phyloP scores from a whole-genome alignment of 1,284 basidiomycete genomes.

The Cryptococcus amylolentus region DNA sequence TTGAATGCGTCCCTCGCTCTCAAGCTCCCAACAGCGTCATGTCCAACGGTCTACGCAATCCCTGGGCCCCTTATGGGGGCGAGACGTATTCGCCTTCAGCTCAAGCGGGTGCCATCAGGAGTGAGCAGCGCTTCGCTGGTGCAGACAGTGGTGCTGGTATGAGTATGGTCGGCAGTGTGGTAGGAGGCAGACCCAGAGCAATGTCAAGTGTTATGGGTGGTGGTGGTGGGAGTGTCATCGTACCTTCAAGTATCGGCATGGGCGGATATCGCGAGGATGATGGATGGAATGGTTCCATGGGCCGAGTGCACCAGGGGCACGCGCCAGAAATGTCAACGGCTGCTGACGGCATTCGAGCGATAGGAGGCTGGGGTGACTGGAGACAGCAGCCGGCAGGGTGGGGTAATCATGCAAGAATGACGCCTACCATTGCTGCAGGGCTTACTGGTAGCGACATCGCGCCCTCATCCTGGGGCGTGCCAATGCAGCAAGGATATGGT shows the following conservation, averaged over 20 bases:
- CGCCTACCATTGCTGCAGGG: slow-evolving; percentile 6
- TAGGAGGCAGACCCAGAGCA: background rate
- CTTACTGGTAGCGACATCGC: background rate
- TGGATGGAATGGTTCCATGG: slow-evolving; percentile 30
- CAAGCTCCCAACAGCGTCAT: slow-evolving; percentile 13
- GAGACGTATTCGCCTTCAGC: slow-evolving; percentile 24
- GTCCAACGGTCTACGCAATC: slow-evolving; percentile 34
- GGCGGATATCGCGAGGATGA: slow-evolving; percentile 22
- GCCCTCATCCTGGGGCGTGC: background rate
- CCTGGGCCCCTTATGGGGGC: slow-evolving; percentile 28
- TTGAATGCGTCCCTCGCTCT: slow-evolving; percentile 10
- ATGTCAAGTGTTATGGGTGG: background rate
- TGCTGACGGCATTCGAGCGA: slow-evolving; percentile 17
- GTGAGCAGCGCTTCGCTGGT: slow-evolving; percentile 2
- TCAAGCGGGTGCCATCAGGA: background rate
- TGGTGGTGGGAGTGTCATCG: slow-evolving; percentile 4
- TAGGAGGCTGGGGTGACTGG: slow-evolving; percentile 6
- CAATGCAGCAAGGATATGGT: too few relatives aligned
- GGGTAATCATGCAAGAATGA: slow-evolving; percentile 27
- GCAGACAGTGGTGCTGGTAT: background rate
- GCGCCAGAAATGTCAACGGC: slow-evolving; percentile 28
- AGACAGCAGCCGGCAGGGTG: slow-evolving; percentile 17
- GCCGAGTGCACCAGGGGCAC: slow-evolving; percentile 22
- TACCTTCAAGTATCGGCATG: slow-evolving; percentile 3
- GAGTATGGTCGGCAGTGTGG: background rate